Percentiles rank a stretch among this genome's conserved stretches.
Evolutionary conservation across 2,329 filamentous ascomycete genomes (phyloP).

Genomic region (Venturia nashicola): DNA sequence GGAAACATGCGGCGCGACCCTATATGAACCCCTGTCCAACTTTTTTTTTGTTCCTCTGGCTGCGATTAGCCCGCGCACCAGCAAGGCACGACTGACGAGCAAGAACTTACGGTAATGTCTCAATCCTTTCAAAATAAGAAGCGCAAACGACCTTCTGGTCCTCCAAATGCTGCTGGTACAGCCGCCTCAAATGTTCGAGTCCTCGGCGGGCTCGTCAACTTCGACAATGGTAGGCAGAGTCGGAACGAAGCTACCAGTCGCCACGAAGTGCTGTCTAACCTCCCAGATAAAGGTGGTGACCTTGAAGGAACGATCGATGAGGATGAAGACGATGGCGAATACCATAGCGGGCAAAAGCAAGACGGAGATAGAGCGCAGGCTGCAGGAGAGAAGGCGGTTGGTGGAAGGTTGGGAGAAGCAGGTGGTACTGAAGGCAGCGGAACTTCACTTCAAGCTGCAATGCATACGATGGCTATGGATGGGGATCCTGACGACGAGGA

Average conservation of each 20-base stretch:
- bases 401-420: not conserved
- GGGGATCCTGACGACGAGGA: not conserved
- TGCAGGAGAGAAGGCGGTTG: conserved; percentile 18
- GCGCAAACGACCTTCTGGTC: not conserved
- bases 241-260: not conserved
- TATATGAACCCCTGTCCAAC: not conserved
- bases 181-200: not conserved
- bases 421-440: not conserved
- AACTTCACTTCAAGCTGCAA: not conserved
- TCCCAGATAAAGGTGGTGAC: not conserved
- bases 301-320: not conserved
- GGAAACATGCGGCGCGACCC: not conserved
- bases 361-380: conserved; percentile 19
- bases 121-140: not conserved
- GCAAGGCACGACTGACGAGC: not conserved
- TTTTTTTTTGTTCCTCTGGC: not conserved
- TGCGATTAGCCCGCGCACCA: not conserved
- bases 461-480: not conserved
- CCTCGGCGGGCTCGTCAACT: not conserved
- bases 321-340: not conserved
- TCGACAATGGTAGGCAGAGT: not conserved
- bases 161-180: not conserved
- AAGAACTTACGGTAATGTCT: not conserved
- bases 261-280: not conserved
- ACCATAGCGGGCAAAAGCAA: not conserved